Evolutionary conservation across 352 stramenopile genomes (phyloP).

Genomic region (Pythium brachiatum): DNA sequence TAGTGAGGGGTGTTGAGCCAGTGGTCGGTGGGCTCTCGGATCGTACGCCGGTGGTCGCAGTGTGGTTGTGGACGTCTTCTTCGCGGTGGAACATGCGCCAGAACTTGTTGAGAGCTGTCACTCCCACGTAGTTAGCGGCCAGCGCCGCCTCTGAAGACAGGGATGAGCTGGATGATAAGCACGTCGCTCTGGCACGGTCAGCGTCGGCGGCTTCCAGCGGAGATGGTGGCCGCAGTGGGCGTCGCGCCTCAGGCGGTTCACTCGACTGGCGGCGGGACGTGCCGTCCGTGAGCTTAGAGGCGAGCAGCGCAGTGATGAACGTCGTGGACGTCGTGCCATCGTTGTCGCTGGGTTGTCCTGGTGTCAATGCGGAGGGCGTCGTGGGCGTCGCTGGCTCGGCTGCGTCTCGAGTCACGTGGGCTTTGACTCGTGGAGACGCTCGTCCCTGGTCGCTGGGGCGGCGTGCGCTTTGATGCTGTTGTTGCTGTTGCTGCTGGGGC

Average conservation of each 20-base stretch:
- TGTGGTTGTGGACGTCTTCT: conserved; percentile 56
- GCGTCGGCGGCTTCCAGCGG: conserved; percentile 44
- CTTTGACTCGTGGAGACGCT: conserved; percentile 26
- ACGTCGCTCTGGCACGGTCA: conserved; percentile 21
- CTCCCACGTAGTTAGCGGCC: conserved; percentile 59
- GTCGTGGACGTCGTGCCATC: conserved; percentile 16
- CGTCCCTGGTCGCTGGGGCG: conserved; percentile 24
- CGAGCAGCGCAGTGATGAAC: conserved; percentile 49
- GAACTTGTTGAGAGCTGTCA: conserved; percentile 54
- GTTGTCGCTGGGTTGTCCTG: neutral
- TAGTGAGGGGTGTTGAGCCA: neutral
- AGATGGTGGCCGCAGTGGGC: conserved; percentile 47
- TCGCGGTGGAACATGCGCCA: conserved; percentile 75
- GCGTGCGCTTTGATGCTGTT: conserved; percentile 5
- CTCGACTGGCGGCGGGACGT: neutral
- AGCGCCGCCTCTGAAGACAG: conserved; percentile 19
- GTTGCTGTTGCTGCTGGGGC: conserved; percentile 12
- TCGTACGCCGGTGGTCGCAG: conserved; percentile 10
- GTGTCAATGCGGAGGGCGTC: neutral
- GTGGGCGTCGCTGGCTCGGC: neutral
- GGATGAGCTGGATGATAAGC: conserved; percentile 2
- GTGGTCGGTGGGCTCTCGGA: neutral
- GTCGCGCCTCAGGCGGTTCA: neutral
- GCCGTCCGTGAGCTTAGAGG: conserved; percentile 20
- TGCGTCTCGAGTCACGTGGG: conserved; percentile 11